Evolutionary conservation across 2,329 filamentous ascomycete species (phyloP).

Genomic region (Purpureocillium lavendulum): DNA sequence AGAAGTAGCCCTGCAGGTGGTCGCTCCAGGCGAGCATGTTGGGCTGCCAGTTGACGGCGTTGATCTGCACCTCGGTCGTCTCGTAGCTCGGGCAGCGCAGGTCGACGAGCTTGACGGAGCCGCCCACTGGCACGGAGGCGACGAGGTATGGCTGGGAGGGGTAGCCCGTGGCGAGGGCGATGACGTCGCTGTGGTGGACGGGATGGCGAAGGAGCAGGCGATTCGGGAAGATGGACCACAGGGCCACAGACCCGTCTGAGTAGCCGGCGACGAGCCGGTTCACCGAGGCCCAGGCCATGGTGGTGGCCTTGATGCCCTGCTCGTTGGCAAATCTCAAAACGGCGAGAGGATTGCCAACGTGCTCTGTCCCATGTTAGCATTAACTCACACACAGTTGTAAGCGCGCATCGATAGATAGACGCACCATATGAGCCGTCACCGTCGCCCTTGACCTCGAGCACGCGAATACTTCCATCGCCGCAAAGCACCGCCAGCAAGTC

Average conservation of each 20-base stretch:
- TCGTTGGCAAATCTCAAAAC: constrained; percentile 37
- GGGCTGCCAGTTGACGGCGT: constrained; percentile 42
- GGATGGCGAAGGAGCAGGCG: constrained; percentile 41
- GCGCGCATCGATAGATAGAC: constrained; percentile 5
- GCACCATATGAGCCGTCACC: constrained; percentile 30
- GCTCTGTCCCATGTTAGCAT: constrained; percentile 24
- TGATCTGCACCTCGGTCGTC: constrained; percentile 42
- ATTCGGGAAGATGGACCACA: constrained; percentile 47
- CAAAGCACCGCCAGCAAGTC: constrained; percentile 39
- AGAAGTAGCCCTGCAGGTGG: constrained; percentile 46
- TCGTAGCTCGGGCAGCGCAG: constrained; percentile 43
- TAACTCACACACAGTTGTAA: neutral
- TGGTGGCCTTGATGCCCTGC: constrained; percentile 38
- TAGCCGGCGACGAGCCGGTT: constrained; percentile 49
- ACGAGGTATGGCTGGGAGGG: constrained; percentile 48
- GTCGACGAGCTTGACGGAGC: constrained; percentile 43
- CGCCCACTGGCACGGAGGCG: constrained; percentile 46
- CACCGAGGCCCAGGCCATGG: constrained; percentile 45
- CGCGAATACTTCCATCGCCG: constrained; percentile 40
- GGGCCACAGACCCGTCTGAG: constrained; percentile 44
- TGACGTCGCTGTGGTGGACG: constrained; percentile 43
- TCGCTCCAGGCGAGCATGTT: constrained; percentile 47
- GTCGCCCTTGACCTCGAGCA: constrained; percentile 28
- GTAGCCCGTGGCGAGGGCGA: constrained; percentile 47
- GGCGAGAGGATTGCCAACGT: constrained; percentile 34